phyloP scores from a whole-genome alignment of 495 filamentous ascomycete genomes.

The Acidomyces sp. region DNA sequence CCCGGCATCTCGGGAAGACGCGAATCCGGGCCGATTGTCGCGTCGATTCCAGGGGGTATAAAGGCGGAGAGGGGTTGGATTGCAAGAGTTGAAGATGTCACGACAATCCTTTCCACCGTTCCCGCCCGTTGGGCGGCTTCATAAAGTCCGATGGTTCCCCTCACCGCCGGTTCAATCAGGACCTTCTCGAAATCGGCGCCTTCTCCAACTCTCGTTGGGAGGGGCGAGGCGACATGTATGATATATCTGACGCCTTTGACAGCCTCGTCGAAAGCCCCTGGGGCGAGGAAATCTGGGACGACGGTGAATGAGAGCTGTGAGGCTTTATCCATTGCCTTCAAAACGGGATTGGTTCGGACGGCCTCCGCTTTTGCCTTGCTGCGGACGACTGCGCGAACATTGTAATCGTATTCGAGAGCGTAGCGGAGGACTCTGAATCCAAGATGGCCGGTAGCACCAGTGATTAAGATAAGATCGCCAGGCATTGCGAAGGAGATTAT shows the following conservation, averaged over 20 bases:
- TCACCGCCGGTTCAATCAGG: slow-evolving; percentile 30
- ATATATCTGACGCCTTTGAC: slow-evolving; percentile 30
- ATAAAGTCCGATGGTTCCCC: slow-evolving; percentile 29
- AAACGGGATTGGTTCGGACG: slow-evolving; percentile 5
- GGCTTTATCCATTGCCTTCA: slow-evolving; percentile 1
- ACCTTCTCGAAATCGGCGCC: slow-evolving; percentile 17
- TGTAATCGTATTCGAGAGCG: slow-evolving; percentile 18
- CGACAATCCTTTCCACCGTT: slow-evolving; percentile 16
- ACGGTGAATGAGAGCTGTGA: slow-evolving; percentile 22
- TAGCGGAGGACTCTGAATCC: slow-evolving; percentile 16
- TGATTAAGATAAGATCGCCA: slow-evolving; percentile 20
- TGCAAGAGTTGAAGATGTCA: slow-evolving; percentile 7
- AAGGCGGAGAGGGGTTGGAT: too few relatives aligned
- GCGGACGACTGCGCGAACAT: slow-evolving; percentile 18
- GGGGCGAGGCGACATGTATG: slow-evolving; percentile 32
- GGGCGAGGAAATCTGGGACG: slow-evolving; percentile 29
- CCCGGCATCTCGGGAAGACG: background rate
- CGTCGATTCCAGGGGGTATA: too few relatives aligned
- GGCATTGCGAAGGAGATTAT: too few relatives aligned
- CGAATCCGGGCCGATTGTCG: slow-evolving; percentile 1
- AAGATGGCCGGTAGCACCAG: slow-evolving; percentile 17
- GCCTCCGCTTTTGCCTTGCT: slow-evolving; percentile 7
- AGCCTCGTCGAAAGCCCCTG: slow-evolving; percentile 28
- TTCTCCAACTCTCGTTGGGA: background rate
- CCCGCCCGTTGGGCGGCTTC: slow-evolving; percentile 27